These are phyloP conservation scores for Xerocomellus dryophilus DNA, from an alignment of 768 basidiomycete genomes.

Conservation along the genomic window DNA sequence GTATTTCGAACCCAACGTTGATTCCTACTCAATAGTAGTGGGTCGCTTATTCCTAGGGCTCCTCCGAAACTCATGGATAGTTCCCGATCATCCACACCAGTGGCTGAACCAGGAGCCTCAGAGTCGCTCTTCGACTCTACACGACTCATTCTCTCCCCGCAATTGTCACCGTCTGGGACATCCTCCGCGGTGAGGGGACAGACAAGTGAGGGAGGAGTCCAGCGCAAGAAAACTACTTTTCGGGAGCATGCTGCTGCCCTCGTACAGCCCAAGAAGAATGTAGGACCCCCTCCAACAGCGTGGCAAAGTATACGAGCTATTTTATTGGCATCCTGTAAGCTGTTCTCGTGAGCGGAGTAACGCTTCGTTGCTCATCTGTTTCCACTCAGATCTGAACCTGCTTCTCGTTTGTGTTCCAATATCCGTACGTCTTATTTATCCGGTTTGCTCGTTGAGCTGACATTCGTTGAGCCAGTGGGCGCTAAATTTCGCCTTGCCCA, in stretches of 20 bases:
- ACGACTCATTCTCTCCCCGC: neutral
- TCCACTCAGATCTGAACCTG: constrained; percentile 57
- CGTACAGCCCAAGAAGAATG: constrained; percentile 35
- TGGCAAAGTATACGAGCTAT: constrained; percentile 51
- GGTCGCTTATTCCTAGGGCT: neutral
- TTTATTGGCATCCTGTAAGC: constrained; percentile 53
- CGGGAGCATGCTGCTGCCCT: constrained; percentile 29
- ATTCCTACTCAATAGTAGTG: neutral
- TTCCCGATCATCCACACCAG: constrained; percentile 10
- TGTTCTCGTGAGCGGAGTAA: neutral
- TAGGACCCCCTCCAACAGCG: constrained; percentile 43
- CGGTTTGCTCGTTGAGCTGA: neutral
- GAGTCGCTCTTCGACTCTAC: constrained; percentile 3
- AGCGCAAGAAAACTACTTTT: constrained; percentile 4
- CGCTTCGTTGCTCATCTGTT: neutral
- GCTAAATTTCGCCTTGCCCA: constrained; percentile 54
- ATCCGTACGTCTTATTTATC: constrained; percentile 41
- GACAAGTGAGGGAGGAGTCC: neutral
- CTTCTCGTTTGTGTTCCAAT: constrained; percentile 68
- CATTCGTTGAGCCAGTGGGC: constrained; percentile 54
- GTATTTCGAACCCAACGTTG: neutral
- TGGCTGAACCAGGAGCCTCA: constrained; percentile 4
- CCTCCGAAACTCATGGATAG: constrained; percentile 10
- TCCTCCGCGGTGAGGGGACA: constrained; percentile 12
- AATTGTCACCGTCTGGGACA: constrained; percentile 1